These are phyloP conservation scores for Neurospora sp. DNA, from an alignment of 2,329 filamentous ascomycete genomes.

Conservation along the genomic window DNA sequence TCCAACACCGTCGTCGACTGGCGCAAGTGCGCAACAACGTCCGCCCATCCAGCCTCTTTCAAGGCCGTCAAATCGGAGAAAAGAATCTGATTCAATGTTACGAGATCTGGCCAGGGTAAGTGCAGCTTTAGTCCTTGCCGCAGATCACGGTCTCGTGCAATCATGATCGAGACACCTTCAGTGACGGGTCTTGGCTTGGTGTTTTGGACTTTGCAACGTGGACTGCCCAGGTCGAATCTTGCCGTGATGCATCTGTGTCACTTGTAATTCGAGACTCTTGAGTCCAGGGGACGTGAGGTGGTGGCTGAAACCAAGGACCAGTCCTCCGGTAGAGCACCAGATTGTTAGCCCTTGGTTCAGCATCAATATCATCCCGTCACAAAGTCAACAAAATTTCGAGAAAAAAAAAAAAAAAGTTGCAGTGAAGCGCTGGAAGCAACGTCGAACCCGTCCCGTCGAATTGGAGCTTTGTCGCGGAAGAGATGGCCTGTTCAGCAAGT, in stretches of 20 bases:
- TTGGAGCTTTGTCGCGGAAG: not conserved
- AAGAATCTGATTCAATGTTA: not conserved
- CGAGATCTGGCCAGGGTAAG: not conserved
- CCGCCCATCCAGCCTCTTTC: not conserved
- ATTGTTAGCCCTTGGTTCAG: not conserved
- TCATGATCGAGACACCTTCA: not conserved
- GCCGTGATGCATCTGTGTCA: not conserved
- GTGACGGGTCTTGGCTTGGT: not conserved
- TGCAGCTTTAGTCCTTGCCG: not conserved
- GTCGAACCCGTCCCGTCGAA: not conserved
- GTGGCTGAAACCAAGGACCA: not conserved
- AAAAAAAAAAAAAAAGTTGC: not conserved
- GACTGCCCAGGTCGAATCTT: not conserved
- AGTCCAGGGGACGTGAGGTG: not conserved
- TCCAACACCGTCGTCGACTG: not conserved
- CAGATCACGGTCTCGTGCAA: not conserved
- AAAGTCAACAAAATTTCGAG: not conserved
- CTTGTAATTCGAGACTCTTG: not conserved
- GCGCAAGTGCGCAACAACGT: slow-evolving; percentile 1
- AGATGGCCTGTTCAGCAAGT: not conserved
- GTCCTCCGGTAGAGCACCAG: not conserved
- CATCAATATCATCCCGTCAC: not conserved
- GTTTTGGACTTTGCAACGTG: not conserved
- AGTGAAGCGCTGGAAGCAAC: not conserved
- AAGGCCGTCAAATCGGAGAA: not conserved